Base-by-base conservation (phyloP, 1,284 basidiomycete species). In the Ustilago hordei region DNA sequence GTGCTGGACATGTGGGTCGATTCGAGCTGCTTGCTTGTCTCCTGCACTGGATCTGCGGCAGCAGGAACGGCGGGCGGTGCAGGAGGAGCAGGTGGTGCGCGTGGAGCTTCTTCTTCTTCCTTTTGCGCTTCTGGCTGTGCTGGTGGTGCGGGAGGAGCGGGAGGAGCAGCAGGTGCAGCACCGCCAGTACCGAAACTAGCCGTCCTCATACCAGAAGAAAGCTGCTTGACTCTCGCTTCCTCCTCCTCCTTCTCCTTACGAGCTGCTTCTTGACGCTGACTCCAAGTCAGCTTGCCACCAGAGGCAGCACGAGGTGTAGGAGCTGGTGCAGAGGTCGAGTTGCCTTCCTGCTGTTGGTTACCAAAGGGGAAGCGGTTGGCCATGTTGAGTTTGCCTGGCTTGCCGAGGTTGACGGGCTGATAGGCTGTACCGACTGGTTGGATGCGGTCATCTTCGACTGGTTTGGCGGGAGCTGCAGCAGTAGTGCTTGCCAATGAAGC, bases 341-440 rank as follows among this genome's bases (percentile, higher is more conserved):
- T 19, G 13, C 64, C 64, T 23, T 72, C 28, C 53, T 70, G 69
- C 60, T 81, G 69, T 60, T 81, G 74, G 12, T 45, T 28, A 28
- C 69, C 78, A 48, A 85, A 85, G 41, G 81, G 76, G 61, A 80
- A 81, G n/a, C 84, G 81, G 55, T 78, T 81, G 23, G 77, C 75
- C 74, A 76, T 76, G 43, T 80, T 78, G 57, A 86, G 82, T 62
- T 85, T 86, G 36, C 83, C 83, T 4, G 84, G 84, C 60, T 80
- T 83, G 54, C 81, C 81, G 17, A 86, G 64, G 47, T 58, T 75
- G 60, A 86, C 81, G 17, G 84, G 84, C 50, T 77, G 72, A 64
- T 86, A 86, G 8, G 83, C 65, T 1, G 84, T 86, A 32, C 84
- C 84, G 17, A 86, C 84, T 1, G 85, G 85, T 56, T 77, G 75